A percentile compares a stretch with the other conserved stretches of the same genome.
These are phyloP conservation scores for Nothophytophthora sp. DNA, from an alignment of 352 stramenopile genomes.

Conservation along the genomic window DNA sequence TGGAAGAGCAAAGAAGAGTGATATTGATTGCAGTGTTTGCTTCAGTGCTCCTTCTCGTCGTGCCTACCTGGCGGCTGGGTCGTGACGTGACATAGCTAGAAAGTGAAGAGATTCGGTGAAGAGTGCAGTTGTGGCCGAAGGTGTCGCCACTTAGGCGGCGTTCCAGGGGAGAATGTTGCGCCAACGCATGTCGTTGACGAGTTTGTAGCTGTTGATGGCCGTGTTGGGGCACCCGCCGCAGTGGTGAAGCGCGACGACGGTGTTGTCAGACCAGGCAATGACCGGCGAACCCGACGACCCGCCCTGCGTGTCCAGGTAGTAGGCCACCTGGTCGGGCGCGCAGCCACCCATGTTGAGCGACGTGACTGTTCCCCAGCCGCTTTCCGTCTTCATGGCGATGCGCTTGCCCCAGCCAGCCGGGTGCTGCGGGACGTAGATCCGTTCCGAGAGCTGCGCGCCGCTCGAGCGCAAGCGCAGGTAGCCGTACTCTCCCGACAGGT, in stretches of 20 bases:
- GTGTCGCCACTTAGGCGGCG: conserved; percentile 22
- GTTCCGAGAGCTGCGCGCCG: conserved; percentile 39
- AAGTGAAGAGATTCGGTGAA: neutral
- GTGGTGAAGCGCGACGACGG: conserved; percentile 70
- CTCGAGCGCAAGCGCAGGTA: conserved; percentile 55
- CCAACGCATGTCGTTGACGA: conserved; percentile 47
- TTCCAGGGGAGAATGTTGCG: conserved; percentile 41
- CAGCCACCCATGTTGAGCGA: conserved; percentile 47
- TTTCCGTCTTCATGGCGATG: conserved; percentile 56
- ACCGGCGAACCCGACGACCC: conserved; percentile 75
- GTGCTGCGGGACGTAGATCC: conserved; percentile 65
- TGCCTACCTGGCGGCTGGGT: too few species aligned
- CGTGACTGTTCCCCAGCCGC: conserved; percentile 36
- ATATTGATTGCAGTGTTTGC: too few species aligned
- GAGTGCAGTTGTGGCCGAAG: neutral
- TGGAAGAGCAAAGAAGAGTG: too few species aligned
- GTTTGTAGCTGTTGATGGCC: conserved; percentile 60
- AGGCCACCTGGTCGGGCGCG: conserved; percentile 53
- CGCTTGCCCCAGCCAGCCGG: conserved; percentile 67
- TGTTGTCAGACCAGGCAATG: conserved; percentile 56
- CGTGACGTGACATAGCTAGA: too few species aligned
- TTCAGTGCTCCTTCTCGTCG: too few species aligned
- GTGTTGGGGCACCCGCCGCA: conserved; percentile 79
- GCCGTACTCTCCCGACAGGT: conserved; percentile 42
- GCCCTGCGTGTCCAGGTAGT: conserved; percentile 69